A percentile compares a stretch with the other conserved stretches of the same genome.
Evolutionary conservation across 1,284 basidiomycete species (phyloP).

Genomic region (Boletus semigastroideus): DNA sequence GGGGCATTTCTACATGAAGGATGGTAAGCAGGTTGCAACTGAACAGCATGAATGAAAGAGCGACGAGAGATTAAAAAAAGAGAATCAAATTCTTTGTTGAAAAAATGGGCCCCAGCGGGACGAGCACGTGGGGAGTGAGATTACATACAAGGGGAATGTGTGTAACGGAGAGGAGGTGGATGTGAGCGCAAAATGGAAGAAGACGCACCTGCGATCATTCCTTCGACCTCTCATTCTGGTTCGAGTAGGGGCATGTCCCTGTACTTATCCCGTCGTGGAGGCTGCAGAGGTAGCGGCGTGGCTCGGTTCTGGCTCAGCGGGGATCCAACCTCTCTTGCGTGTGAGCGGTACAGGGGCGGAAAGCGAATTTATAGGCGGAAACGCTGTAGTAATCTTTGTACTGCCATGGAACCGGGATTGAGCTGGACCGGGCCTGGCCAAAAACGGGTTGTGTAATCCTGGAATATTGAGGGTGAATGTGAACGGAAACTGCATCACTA

Average conservation of each 20-base stretch:
- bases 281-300: constrained; percentile 49
- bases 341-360: constrained; percentile 38
- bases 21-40: constrained; percentile 32
- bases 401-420: constrained; percentile 27
- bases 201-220: constrained; percentile 50
- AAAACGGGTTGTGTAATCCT: constrained; percentile 66
- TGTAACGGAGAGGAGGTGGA: constrained; percentile 3
- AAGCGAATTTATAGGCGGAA: constrained; percentile 22
- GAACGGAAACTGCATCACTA: constrained; percentile 59
- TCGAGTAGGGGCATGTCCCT: constrained; percentile 45
- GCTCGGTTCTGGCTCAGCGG: constrained; percentile 54
- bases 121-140: constrained; percentile 25
- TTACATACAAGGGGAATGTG: constrained; percentile 24
- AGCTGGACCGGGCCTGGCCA: constrained; percentile 18
- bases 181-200: constrained; percentile 6
- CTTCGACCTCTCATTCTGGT: constrained; percentile 40
- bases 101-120: constrained; percentile 11
- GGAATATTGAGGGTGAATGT: constrained; percentile 64
- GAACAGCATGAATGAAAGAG: constrained; percentile 34
- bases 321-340: constrained; percentile 70
- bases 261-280: constrained; percentile 61
- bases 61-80: constrained; percentile 20
- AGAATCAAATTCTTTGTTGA: constrained; percentile 15
- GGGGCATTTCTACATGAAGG: constrained; percentile 53
- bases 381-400: constrained; percentile 7